Base-by-base conservation (phyloP, 1,139 yeast genomes). In the Yamadazyma siamensis region DNA sequence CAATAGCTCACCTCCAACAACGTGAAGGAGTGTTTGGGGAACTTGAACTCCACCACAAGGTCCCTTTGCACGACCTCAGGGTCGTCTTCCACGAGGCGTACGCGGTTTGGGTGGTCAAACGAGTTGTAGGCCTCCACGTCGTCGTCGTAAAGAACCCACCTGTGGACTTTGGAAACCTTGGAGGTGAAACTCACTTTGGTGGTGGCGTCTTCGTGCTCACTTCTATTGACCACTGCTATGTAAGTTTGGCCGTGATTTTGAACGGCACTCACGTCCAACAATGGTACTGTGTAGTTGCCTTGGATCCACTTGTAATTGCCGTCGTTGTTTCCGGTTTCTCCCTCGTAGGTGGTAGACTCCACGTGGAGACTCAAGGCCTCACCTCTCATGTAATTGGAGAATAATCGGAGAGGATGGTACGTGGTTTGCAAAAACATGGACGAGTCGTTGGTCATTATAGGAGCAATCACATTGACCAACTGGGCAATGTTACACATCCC, bases 401-500 rank as follows among this genome's bases (percentile, higher is more conserved):
- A 56, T 19, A 56, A 43, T 35, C 34, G 35, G 14, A 54, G 36
- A 9, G 61, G 56, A 34, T 49, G 39, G 32, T 55, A 56, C 4
- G 54, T 55, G 1, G 60, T 51, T 38, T 56, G 62, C 25, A 54
- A 37, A 29, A 52, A 50, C 24, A 54, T 15, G 6, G 52, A 43
- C 1, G 40, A 27, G 12, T 45, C 44, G 22, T 48, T 48, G 15
- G 62, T 53, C 56, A 54, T 46, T 18, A 56, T 50, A n/a, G 62
- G 62, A 4, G 62, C 57, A 36, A 56, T 56, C 11, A 55, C 61
- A 32, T 56, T 56, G 18, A 56, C 61, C 22, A 50, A 40, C 35
- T 56, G 61, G 8, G 61, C 61, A 32, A 56, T 50, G 28, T 56
- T 56, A 24, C 61, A 55, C 61, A 56, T 56, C 8, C 57, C 59